Conservation (phyloP, 768 basidiomycete species). For the Cubamyces sp. region DNA sequence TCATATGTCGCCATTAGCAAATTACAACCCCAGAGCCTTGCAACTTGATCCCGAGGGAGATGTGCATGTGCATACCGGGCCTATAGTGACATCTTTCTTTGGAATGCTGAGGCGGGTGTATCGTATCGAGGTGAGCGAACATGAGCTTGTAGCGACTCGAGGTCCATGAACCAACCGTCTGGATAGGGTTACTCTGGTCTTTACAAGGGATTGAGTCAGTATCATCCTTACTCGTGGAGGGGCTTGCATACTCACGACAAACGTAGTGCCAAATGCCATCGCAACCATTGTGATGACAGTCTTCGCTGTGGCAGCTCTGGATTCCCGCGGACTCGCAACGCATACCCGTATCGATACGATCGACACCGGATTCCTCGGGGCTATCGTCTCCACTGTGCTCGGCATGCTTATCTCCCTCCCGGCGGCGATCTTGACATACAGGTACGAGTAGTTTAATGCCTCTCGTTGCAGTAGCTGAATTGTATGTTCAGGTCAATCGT, state of each 20-base stretch:
- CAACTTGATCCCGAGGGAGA: slow-evolving; percentile 78
- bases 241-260: slow-evolving; percentile 34
- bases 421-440: slow-evolving; percentile 73
- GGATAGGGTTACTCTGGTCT: slow-evolving; percentile 67
- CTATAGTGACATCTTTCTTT: slow-evolving; percentile 76
- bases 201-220: slow-evolving; percentile 77
- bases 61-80: slow-evolving; percentile 72
- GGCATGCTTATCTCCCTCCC: slow-evolving; percentile 72
- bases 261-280: slow-evolving; percentile 51
- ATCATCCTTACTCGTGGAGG: too few relatives aligned
- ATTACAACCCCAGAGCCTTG: slow-evolving; percentile 85
- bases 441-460: slow-evolving; percentile 46
- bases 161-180: slow-evolving; percentile 12
- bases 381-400: slow-evolving; percentile 63
- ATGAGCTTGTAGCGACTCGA: neutral
- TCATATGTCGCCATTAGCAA: slow-evolving; percentile 33
- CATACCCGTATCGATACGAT: slow-evolving; percentile 72
- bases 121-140: slow-evolving; percentile 62
- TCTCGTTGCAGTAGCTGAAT: slow-evolving; percentile 2
- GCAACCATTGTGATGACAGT: slow-evolving; percentile 58
- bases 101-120: slow-evolving; percentile 74
- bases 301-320: slow-evolving; percentile 60
- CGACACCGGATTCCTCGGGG: slow-evolving; percentile 58
- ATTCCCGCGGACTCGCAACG: slow-evolving; percentile 55
- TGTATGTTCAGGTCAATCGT: slow-evolving; percentile 66